phyloP scores from a whole-genome alignment of 2,329 filamentous ascomycete species.

The Periconia digitata region DNA sequence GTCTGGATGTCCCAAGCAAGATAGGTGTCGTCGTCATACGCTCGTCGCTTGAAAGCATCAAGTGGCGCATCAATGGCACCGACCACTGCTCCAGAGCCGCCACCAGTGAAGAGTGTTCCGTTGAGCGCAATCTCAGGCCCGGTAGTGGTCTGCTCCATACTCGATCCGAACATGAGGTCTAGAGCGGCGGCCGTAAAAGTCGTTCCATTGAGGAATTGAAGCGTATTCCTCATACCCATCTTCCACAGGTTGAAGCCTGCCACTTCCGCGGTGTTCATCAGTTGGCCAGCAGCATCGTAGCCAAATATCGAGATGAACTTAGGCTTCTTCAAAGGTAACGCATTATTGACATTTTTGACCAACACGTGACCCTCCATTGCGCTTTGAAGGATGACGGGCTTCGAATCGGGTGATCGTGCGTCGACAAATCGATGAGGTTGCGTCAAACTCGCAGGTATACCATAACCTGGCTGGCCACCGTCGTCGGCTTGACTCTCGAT shows the following conservation, averaged over 20 bases:
- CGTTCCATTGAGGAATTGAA: conserved; percentile 19
- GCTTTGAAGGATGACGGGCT: conserved; percentile 56
- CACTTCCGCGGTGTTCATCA: conserved; percentile 23
- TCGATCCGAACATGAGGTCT: background rate
- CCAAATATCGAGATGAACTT: conserved; percentile 62
- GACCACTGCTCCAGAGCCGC: conserved; percentile 1
- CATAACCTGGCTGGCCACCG: background rate
- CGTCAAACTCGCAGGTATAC: background rate
- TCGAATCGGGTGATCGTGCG: conserved; percentile 54
- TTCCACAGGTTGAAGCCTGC: conserved; percentile 40
- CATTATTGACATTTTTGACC: conserved; percentile 61
- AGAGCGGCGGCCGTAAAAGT: background rate
- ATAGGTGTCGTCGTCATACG: conserved; percentile 27
- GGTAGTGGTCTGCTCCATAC: conserved; percentile 2
- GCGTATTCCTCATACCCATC: conserved; percentile 44
- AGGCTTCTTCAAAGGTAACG: conserved; percentile 56
- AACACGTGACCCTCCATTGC: conserved; percentile 66
- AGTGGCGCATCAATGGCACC: conserved; percentile 28
- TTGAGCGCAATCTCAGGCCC: conserved; percentile 6
- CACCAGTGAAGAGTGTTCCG: background rate
- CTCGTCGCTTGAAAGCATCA: conserved; percentile 36
- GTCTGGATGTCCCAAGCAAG: conserved; percentile 26
- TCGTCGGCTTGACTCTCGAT: background rate
- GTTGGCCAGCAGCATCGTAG: conserved; percentile 52
- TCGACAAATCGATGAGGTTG: conserved; percentile 57